phyloP scores from a whole-genome alignment of 345 rosid species.

The Eucalyptus cloeziana region DNA sequence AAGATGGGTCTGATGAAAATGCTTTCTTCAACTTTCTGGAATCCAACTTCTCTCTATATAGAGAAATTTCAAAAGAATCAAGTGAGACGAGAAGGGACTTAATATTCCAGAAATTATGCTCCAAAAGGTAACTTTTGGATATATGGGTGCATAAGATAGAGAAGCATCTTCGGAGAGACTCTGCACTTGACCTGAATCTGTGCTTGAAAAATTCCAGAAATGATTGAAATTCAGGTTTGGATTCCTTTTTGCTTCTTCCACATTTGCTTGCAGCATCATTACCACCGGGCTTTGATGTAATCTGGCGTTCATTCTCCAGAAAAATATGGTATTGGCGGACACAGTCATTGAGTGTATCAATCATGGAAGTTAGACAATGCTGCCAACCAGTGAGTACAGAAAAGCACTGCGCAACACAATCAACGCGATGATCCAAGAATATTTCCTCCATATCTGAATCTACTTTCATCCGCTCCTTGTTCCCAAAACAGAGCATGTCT shows the following conservation, averaged over 20 bases:
- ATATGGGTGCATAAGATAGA: not conserved
- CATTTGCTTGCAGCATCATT: not conserved
- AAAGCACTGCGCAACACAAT: not conserved
- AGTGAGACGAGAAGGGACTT: not conserved
- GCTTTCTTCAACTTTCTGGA: not conserved
- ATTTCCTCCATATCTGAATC: not conserved
- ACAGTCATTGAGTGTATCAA: not conserved
- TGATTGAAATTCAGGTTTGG: not conserved
- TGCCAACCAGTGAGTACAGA: conserved; percentile 1
- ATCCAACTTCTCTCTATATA: not conserved
- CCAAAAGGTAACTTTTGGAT: not conserved
- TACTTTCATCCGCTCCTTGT: not conserved
- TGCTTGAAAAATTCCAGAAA: not conserved
- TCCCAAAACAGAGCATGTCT: conserved; percentile 7
- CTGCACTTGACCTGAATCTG: not conserved
- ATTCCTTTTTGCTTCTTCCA: not conserved
- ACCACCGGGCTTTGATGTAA: not conserved
- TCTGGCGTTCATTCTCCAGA: not conserved
- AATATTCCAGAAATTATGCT: not conserved
- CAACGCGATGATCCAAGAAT: conserved; percentile 5
- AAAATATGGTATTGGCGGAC: not conserved
- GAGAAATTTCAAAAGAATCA: not conserved
- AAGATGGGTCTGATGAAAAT: not conserved
- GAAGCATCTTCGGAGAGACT: not conserved
- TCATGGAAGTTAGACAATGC: not conserved